Conservation (phyloP, 176 grass and related monocot genomes). For the Musa itinerans region DNA sequence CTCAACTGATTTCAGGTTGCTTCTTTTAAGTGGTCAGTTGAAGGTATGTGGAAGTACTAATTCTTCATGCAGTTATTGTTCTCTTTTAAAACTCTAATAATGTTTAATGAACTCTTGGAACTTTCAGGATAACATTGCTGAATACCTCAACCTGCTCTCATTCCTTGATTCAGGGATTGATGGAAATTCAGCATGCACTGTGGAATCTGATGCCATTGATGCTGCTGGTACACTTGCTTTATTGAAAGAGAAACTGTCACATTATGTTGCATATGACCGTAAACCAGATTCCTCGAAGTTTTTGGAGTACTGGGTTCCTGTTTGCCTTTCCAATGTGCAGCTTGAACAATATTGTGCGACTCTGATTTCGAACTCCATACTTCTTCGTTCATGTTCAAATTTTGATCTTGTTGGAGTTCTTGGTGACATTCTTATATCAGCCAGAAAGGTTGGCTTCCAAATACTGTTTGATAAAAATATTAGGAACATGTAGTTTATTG, state of each 20-base stretch:
- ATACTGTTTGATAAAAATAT: conserved; percentile 25
- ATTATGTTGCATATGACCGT: conserved; percentile 47
- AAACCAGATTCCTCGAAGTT: conserved; percentile 68
- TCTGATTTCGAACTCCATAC: conserved; percentile 61
- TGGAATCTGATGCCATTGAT: conserved; percentile 33
- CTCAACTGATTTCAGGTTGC: conserved; percentile 59
- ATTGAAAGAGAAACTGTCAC: conserved; percentile 52
- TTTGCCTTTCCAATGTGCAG: conserved; percentile 63
- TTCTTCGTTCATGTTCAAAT: conserved; percentile 68
- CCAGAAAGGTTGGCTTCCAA: conserved; percentile 57
- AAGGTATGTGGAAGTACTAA: conserved; percentile 34
- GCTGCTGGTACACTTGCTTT: conserved; percentile 32
- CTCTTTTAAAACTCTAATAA: conserved; percentile 9
- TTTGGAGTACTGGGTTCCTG: conserved; percentile 85
- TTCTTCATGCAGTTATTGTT: conserved; percentile 1
- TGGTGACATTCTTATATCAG: conserved; percentile 59
- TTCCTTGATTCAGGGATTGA: conserved; percentile 52
- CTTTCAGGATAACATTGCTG: conserved; percentile 70
- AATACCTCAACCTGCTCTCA: conserved; percentile 66
- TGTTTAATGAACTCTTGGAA: conserved; percentile 27
- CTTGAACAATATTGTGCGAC: conserved; percentile 71
- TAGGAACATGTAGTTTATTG: conserved; percentile 1
- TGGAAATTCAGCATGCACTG: conserved; percentile 12
- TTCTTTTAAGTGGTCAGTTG: conserved; percentile 48
- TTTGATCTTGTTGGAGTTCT: conserved; percentile 73